Conservation (phyloP, 2,329 filamentous ascomycete genomes). For the Ciborinia camelliae region DNA sequence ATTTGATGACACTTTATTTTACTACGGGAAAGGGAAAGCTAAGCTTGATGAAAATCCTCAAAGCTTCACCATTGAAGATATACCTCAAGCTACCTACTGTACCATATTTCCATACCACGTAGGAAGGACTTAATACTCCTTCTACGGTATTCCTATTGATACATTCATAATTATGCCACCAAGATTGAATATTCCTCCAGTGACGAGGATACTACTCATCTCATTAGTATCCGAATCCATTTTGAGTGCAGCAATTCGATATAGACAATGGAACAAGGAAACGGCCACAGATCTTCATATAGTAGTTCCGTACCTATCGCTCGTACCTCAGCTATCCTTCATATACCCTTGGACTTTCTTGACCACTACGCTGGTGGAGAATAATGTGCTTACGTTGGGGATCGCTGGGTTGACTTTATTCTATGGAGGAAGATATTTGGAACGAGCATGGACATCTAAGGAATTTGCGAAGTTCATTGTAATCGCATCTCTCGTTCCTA, state of each 20-base stretch:
- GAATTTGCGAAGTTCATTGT: conserved; percentile 90
- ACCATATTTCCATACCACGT: not conserved
- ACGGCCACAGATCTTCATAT: conserved; percentile 51
- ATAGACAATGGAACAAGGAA: conserved; percentile 62
- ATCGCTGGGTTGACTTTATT: conserved; percentile 78
- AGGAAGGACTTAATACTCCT: not conserved
- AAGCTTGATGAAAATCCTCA: conserved; percentile 3
- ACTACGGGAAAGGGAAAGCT: not conserved
- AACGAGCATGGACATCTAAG: conserved; percentile 88
- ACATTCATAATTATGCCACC: conserved; percentile 58
- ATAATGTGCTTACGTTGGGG: conserved; percentile 82
- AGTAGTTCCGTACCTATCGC: conserved; percentile 79
- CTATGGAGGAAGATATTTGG: conserved; percentile 90
- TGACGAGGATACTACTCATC: conserved; percentile 79
- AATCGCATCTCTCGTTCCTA: conserved; percentile 75
- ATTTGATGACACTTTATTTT: conserved; percentile 6
- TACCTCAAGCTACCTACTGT: not conserved
- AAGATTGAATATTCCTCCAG: conserved; percentile 86
- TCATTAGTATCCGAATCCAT: conserved; percentile 73
- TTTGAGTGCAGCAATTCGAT: conserved; percentile 75
- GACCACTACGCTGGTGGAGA: conserved; percentile 83
- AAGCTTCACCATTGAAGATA: conserved; percentile 8
- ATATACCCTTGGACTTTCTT: conserved; percentile 92
- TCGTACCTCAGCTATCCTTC: conserved; percentile 79
- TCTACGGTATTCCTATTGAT: not conserved